Base-by-base conservation (phyloP, 257 asterid genomes). In the Anisodus tanguticus region DNA sequence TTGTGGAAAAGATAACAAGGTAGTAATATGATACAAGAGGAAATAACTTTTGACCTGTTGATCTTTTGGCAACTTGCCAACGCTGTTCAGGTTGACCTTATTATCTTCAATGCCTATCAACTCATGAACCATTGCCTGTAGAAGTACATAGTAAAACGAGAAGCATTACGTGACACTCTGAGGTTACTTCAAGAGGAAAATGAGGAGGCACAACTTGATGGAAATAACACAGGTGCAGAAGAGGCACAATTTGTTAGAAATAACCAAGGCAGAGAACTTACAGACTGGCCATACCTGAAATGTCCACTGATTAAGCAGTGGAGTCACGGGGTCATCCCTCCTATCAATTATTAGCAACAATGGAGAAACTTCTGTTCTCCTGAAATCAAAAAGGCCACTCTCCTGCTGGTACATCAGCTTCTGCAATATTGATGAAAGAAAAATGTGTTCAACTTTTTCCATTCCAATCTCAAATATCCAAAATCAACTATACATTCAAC, bases 391-490 rank as follows among this genome's bases (percentile, higher is more conserved):
- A 83, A 94, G 97, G 84, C 98, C 95, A 87, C 98, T 94, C 89
- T 96, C 99, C 87, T 93, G 94, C 89, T 94, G 97, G 92, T 96
- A 96, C 99, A 96, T 96, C 89, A 96, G 97, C 90, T 94, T 96
- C 99, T 96, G 94, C 86, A 74, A 85, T 64, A 82, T 70, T 37
- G 37, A 67, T 58, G 79, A 37, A 78, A 68, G 83, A 82, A 55
- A 88, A 76, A 84, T 45, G 74, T 84, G 58, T 82, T 88, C 80
- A 89, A 47, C 49, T 72, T 60, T 16, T 55, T 53, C 22, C 19
- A 41, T 58, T 69, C 57, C 80, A 3, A 59, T 77, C 35, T 86
- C 70, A 82, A 64, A 22, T 67, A 67, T 53, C 80, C 80, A 68
- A 82, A 82, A 57, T 58, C 80, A 68, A 67, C 68, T 54, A n/a